Base-by-base conservation (phyloP, 2,329 filamentous ascomycete species). In the Blastomyces percursus region DNA sequence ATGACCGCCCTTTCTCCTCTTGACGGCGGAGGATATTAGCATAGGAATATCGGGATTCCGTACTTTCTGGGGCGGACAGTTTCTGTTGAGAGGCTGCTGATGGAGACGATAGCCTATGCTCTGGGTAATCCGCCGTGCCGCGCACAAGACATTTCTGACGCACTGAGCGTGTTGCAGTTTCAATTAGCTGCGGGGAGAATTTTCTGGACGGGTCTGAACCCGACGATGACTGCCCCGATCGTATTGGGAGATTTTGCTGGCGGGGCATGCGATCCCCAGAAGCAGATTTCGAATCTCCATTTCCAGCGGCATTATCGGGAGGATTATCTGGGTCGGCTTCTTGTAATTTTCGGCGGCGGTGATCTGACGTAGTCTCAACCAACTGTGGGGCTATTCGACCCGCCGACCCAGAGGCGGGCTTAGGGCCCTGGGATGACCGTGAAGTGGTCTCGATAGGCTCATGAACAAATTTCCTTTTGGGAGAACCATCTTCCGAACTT, bases 121-220 rank as follows among this genome's bases (percentile, higher is more conserved):
- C 75, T 89, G 86, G 63, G 82, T 82, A 12, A 83, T 84, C 61
- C 80, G 80, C 27, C 86, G 84, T 38, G 86, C 12, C 83, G 24
- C 86, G 85, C 6, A 80, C 81, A 0, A 80, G 74, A 68, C 91
- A 87, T 24, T 85, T 85, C 19, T 82, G 82, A 69, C 85, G 85
- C 66, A 88, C 84, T 42, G 86, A 85, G 61, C 91, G 82, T 68
- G 86, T 84, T 3, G 88, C 88, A 2, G 89, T 92, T 74, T 93
- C 90, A 65, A 96, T 86, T 62, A 96, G 79, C 69, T 93, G 87
- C 14, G 91, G 91, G 38, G 86, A 82, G 73, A 95, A 96, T 64
- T 75, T 82, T 51, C 80, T 77, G 3, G 68, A 65, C 9, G 59
- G 55, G 27, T 32, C 51, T 38, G 51, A 58, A 32, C 59, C 38